Evolutionary conservation across 2,329 filamentous ascomycete species (phyloP), one percentile per base, ranked within the genome.

Genomic region (Graphiopsis chlorocephala): DNA sequence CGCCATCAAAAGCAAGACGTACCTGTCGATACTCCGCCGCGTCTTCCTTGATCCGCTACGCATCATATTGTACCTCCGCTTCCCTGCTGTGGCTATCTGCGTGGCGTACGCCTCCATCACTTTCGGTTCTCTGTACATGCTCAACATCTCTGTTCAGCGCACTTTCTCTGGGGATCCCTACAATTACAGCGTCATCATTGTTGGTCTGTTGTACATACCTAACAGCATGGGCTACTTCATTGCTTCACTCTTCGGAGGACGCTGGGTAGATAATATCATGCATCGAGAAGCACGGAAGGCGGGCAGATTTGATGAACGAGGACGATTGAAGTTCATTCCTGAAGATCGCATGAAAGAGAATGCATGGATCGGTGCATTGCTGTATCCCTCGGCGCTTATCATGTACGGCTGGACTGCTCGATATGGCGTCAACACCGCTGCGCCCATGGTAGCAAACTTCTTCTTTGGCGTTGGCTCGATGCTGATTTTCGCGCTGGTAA

Each of bases 331-430:
- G 11, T 90, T 87, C 72, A 81, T 86, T 2, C 92, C 92, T 0
- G 92, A 95, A 77, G 92, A 96, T 75, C 85, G 92, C 14, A 91
- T 95, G 86, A 83, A 88, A 50, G 90, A 94, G 73, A 95, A 96
- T 73, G 89, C 90, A 2, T 94, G 89, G 89, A 76, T 93, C 0
- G 89, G 89, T 3, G 88, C 88, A 0, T 80, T 87, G 3, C 70
- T 93, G 53, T 93, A 90, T 70, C 92, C 92, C 0, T 81, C 82
- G 0, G 88, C 88, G 0, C 76, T 95, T 66, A 80, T 95, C 29
- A 88, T 88, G 81, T 95, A 91, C 73, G 92, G 92, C 4, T 96
- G 92, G 91, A 85, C 87, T 0, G 83, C 85, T 0, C 79, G 88
- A 48, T 84, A 86, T 66, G 81, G 88, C 1, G 78, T 91, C 3